phyloP scores from a whole-genome alignment of 176 grass and related monocot species.

The Oryza longistaminata region DNA sequence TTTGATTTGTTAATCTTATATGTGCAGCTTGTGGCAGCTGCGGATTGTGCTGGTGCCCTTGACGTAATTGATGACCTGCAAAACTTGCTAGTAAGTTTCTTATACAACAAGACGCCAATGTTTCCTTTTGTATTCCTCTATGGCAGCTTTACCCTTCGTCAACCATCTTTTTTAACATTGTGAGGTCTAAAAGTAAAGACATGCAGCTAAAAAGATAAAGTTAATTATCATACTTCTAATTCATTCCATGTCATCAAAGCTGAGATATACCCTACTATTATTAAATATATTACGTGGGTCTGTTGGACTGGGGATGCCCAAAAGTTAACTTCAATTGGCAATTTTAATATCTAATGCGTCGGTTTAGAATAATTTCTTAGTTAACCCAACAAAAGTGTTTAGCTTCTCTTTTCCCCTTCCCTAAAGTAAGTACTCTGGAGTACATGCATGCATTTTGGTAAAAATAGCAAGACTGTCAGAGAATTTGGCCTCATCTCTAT shows the following conservation, averaged over 20 bases:
- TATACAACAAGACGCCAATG: background rate
- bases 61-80: constrained; percentile 93
- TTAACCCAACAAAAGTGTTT: background rate
- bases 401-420: background rate
- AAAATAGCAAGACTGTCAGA: background rate
- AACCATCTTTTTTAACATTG: background rate
- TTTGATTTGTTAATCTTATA: constrained; percentile 23
- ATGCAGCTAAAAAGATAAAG: background rate
- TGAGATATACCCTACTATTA: background rate
- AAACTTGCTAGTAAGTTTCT: constrained; percentile 82
- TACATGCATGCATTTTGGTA: background rate
- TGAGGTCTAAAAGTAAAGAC: background rate
- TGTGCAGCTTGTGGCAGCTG: constrained; percentile 86
- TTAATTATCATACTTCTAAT: background rate
- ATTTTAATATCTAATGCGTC: background rate
- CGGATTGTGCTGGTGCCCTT: constrained; percentile 95
- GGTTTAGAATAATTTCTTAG: background rate
- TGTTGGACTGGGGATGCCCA: background rate
- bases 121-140: constrained; percentile 6
- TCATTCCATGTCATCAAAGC: background rate
- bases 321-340: background rate
- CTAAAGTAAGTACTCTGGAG: background rate
- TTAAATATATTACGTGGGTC: background rate
- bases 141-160: background rate
- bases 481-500: constrained; percentile 2